A percentile compares a stretch with the other conserved stretches of the same genome.
Evolutionary conservation across 1,284 basidiomycete species (phyloP).

Genomic region (Austroboletus niveus): DNA sequence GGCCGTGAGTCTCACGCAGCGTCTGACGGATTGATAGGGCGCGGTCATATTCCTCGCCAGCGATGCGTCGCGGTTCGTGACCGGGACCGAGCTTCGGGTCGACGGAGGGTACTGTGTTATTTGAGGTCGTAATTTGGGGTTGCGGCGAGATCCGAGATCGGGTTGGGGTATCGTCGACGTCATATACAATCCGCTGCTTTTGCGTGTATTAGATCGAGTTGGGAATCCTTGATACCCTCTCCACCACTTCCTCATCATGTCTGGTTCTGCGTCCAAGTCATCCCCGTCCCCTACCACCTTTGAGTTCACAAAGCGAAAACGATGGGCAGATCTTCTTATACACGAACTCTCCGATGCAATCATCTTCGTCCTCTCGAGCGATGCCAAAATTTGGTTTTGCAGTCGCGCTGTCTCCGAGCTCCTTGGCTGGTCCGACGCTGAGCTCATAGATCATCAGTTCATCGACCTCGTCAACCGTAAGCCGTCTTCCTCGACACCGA

Average conservation of each 20-base stretch:
- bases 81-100: slow-evolving; percentile 79
- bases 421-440: slow-evolving; percentile 72
- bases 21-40: slow-evolving; percentile 43
- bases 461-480: slow-evolving; percentile 64
- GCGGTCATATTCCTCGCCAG: slow-evolving; percentile 84
- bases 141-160: slow-evolving; percentile 16
- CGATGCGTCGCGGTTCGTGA: slow-evolving; percentile 85
- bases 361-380: slow-evolving; percentile 62
- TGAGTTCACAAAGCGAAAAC: slow-evolving; percentile 83
- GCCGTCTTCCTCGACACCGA: slow-evolving; percentile 10
- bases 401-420: slow-evolving; percentile 67
- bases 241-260: slow-evolving; percentile 15
- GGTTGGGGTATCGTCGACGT: slow-evolving; percentile 17
- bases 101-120: slow-evolving; percentile 83
- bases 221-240: background rate
- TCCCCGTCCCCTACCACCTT: slow-evolving; percentile 37
- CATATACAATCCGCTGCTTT: slow-evolving; percentile 12
- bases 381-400: slow-evolving; percentile 67
- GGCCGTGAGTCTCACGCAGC: background rate
- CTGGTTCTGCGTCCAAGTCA: slow-evolving; percentile 15
- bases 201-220: background rate
- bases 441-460: slow-evolving; percentile 68
- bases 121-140: slow-evolving; percentile 33
- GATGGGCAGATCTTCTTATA: slow-evolving; percentile 82
- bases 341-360: slow-evolving; percentile 75